These are phyloP conservation scores for Austroboletus festivus DNA, from an alignment of 768 basidiomycete species.

Conservation along the genomic window DNA sequence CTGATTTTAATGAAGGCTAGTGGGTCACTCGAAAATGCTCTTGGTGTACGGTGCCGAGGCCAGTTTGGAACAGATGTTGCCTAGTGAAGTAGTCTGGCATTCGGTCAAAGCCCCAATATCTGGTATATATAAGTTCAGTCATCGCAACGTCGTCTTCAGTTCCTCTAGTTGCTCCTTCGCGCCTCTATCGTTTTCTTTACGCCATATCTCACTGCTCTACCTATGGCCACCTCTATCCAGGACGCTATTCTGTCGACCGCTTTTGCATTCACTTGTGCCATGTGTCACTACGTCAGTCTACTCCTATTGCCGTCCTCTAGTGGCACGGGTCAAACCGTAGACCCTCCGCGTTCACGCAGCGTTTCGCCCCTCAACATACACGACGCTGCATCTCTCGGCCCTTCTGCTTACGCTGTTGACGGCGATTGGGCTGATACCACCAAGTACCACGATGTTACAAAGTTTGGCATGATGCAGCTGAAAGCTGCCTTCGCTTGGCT, in stretches of 20 bases:
- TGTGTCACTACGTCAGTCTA: neutral
- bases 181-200: neutral
- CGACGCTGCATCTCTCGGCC: neutral
- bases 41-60: too few relatives aligned
- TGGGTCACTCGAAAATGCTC: too few relatives aligned
- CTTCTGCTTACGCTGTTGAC: neutral
- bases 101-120: neutral
- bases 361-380: neutral
- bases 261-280: slow-evolving; percentile 1
- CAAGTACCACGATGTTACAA: neutral
- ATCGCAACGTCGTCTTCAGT: neutral
- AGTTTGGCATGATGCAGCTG: slow-evolving; percentile 3
- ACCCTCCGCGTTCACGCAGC: neutral
- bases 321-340: neutral
- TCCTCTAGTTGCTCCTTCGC: neutral
- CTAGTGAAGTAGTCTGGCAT: neutral
- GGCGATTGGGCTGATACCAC: neutral
- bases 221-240: slow-evolving; percentile 2
- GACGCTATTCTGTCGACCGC: neutral
- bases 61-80: neutral
- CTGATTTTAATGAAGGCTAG: neutral
- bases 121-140: slow-evolving; percentile 7
- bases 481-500: slow-evolving; percentile 5
- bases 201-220: neutral
- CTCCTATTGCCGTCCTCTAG: neutral